Percentiles rank a stretch among this genome's conserved stretches.
Evolutionary conservation across 2,329 filamentous ascomycete genomes (phyloP).

Genomic region (Graphilbum sp.): DNA sequence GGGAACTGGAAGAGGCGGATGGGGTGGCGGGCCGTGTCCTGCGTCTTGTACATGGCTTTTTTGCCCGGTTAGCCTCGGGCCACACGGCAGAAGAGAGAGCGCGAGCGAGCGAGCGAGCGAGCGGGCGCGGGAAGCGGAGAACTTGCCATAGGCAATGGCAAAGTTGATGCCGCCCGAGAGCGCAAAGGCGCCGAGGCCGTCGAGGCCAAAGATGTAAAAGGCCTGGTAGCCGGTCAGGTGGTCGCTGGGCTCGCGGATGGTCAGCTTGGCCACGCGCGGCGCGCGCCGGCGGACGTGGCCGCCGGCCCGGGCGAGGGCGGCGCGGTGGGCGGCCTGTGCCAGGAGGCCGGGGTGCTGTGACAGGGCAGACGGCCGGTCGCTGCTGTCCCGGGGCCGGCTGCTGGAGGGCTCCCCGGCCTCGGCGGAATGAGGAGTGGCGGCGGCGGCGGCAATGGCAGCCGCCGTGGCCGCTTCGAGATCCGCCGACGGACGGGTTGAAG

Average conservation of each 20-base stretch:
- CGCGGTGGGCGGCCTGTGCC: conserved; percentile 7
- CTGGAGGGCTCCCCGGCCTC: background rate
- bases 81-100: conserved; percentile 3
- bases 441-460: background rate
- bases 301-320: background rate
- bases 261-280: conserved; percentile 7
- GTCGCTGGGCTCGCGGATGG: conserved; percentile 17
- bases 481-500: conserved; percentile 7
- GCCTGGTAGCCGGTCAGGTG: conserved; percentile 26
- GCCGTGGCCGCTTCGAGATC: conserved; percentile 7
- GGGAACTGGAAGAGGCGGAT: conserved; percentile 32
- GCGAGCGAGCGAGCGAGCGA: no score
- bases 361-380: no score
- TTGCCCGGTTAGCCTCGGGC: no score
- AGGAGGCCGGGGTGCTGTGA: conserved; percentile 6
- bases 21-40: conserved; percentile 18
- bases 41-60: conserved; percentile 32
- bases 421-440: background rate
- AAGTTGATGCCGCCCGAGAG: conserved; percentile 35
- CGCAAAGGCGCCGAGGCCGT: conserved; percentile 29
- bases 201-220: conserved; percentile 30
- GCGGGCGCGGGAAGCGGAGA: no score
- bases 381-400: no score
- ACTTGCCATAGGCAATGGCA: conserved; percentile 31
- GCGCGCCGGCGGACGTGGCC: background rate